These are phyloP conservation scores for Penicilliopsis zonata DNA, from an alignment of 495 filamentous ascomycete species.

Conservation along the genomic window DNA sequence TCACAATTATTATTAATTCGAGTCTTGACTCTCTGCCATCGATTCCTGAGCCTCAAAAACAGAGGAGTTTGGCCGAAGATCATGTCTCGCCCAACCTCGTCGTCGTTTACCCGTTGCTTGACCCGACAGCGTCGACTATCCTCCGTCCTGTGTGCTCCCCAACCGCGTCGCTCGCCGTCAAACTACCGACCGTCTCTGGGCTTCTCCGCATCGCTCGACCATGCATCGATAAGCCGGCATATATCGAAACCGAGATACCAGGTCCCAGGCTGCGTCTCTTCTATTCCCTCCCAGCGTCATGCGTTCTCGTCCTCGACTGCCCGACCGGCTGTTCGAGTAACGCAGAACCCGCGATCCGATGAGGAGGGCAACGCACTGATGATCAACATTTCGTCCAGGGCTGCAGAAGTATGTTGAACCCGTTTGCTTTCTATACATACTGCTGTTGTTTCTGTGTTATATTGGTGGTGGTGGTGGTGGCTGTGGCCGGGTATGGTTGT, in stretches of 20 bases:
- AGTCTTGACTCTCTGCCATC: too few relatives aligned
- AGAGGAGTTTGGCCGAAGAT: neutral
- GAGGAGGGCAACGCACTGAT: slow-evolving; percentile 74
- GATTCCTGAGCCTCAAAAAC: too few relatives aligned
- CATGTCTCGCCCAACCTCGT: slow-evolving; percentile 21
- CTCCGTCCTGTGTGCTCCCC: slow-evolving; percentile 1
- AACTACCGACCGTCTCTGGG: slow-evolving; percentile 13
- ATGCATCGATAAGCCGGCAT: neutral
- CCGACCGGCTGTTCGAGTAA: slow-evolving; percentile 17
- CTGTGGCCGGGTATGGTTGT: slow-evolving; percentile 2
- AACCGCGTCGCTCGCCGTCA: slow-evolving; percentile 12
- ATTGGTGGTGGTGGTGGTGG: slow-evolving; percentile 1
- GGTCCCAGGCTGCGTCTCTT: slow-evolving; percentile 2
- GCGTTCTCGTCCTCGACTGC: slow-evolving; percentile 23
- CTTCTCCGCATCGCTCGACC: slow-evolving; percentile 25
- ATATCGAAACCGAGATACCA: slow-evolving; percentile 1
- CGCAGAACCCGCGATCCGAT: slow-evolving; percentile 34
- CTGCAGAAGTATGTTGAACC: slow-evolving; percentile 51
- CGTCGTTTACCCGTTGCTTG: slow-evolving; percentile 13
- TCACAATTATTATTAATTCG: too few relatives aligned
- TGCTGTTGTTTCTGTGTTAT: neutral
- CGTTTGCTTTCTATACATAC: slow-evolving; percentile 2
- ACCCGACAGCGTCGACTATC: slow-evolving; percentile 4
- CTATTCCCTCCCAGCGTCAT: slow-evolving; percentile 6
- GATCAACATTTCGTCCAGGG: slow-evolving; percentile 69